Conservation (phyloP, 73 alveolate species). For the Symbiodinium natans region DNA sequence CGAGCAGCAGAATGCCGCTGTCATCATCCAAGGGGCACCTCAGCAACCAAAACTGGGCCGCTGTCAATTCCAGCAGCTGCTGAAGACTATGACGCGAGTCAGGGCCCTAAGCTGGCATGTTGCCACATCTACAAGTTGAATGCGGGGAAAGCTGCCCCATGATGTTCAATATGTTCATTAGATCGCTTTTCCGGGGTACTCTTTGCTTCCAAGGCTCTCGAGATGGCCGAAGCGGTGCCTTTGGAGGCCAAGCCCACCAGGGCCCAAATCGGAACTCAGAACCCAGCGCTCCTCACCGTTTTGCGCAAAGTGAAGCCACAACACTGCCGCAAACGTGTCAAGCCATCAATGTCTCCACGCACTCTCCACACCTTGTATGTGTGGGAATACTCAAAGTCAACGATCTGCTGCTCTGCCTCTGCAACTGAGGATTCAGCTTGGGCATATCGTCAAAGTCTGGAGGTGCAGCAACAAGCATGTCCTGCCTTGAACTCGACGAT, state of each 20-base stretch:
- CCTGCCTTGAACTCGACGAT: not conserved
- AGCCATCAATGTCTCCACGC: not conserved
- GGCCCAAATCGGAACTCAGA: constrained; percentile 39
- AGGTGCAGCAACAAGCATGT: not conserved
- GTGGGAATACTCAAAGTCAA: not conserved
- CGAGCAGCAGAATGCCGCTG: constrained; percentile 53
- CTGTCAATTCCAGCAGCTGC: no score
- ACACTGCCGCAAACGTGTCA: not conserved
- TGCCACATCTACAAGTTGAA: no score
- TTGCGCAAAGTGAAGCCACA: no score
- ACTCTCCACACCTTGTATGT: not conserved
- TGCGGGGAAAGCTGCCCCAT: not conserved
- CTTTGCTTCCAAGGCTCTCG: constrained; percentile 17
- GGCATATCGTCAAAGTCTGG: not conserved
- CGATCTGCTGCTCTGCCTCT: not conserved
- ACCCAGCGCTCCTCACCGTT: constrained; percentile 91
- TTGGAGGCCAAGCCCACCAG: constrained; percentile 69
- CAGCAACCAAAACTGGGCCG: not conserved
- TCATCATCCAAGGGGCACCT: constrained; percentile 85
- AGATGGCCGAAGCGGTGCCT: constrained; percentile 39
- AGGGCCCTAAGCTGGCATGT: no score
- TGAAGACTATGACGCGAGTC: no score
- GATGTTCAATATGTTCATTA: not conserved
- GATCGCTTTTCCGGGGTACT: not conserved
- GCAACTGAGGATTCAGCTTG: not conserved